Percentiles rank a stretch among this genome's conserved stretches.
Conservation (phyloP, 2,329 filamentous ascomycete species). For the Aureobasidium sp. region DNA sequence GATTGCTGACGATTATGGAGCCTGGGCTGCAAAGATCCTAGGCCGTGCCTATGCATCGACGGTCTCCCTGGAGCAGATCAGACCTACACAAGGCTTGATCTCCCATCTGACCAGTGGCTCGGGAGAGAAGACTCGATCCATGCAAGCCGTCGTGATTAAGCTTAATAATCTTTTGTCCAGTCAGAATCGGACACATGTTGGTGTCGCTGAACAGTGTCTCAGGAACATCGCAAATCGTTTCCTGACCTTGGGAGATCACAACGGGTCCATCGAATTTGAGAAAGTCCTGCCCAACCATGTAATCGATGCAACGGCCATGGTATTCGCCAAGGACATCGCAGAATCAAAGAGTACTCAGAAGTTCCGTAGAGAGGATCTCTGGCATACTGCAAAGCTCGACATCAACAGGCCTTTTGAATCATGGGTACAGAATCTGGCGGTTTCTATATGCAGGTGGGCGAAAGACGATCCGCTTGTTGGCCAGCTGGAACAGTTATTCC, state of each 20-base stretch:
- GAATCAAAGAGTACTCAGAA: neutral
- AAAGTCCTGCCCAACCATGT: conserved; percentile 24
- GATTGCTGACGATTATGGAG: conserved; percentile 52
- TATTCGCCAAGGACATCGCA: conserved; percentile 21
- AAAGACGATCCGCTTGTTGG: conserved; percentile 60
- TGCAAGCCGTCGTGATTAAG: conserved; percentile 2
- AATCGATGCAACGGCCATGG: conserved; percentile 21
- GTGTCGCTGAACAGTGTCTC: conserved; percentile 37
- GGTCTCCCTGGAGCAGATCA: conserved; percentile 29
- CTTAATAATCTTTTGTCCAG: conserved; percentile 20
- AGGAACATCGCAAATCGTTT: conserved; percentile 21
- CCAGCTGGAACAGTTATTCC: conserved; percentile 41
- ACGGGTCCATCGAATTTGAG: conserved; percentile 24
- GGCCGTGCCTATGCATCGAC: conserved; percentile 68
- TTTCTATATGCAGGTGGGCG: conserved; percentile 43
- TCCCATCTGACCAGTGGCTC: neutral
- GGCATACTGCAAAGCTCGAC: conserved; percentile 18
- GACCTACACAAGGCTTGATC: neutral
- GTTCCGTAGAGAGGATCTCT: conserved; percentile 16
- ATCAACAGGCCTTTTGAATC: conserved; percentile 15
- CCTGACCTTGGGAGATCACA: conserved; percentile 16
- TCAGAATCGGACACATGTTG: conserved; percentile 34
- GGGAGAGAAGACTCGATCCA: neutral
- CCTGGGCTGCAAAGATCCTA: conserved; percentile 80
- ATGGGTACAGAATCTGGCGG: conserved; percentile 24